phyloP scores from a whole-genome alignment of 73 alveolate species.

The Tetrahymena borealis region DNA sequence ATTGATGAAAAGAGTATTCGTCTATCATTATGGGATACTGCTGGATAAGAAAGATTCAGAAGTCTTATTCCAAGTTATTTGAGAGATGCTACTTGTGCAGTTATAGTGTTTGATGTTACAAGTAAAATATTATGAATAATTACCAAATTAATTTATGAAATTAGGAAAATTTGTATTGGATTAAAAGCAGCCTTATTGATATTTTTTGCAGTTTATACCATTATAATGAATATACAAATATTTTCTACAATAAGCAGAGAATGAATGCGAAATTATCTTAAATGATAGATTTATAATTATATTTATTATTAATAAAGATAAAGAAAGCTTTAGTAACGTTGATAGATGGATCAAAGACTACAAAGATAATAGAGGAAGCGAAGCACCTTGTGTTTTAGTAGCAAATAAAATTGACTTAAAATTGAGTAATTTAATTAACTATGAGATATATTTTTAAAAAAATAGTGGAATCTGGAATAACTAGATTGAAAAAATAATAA shows the following conservation, averaged over 20 bases:
- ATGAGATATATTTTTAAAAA: not conserved
- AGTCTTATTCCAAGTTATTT: constrained; percentile 44
- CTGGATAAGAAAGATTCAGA: constrained; percentile 51
- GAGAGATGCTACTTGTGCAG: constrained; percentile 26
- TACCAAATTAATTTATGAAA: too few relatives aligned
- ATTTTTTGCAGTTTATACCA: too few relatives aligned
- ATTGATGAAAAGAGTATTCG: constrained; percentile 49
- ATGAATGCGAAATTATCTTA: not conserved
- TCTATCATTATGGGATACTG: constrained; percentile 48
- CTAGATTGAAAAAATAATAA: not conserved
- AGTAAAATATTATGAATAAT: not conserved
- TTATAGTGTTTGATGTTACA: not conserved
- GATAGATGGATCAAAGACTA: not conserved
- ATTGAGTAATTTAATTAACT: not conserved
- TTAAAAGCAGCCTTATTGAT: too few relatives aligned
- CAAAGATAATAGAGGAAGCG: not conserved
- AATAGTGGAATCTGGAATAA: not conserved
- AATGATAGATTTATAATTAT: not conserved
- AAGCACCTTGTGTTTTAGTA: not conserved
- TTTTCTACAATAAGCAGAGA: too few relatives aligned
- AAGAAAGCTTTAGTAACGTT: not conserved
- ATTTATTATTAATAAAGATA: not conserved
- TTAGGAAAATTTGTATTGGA: too few relatives aligned
- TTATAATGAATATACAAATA: too few relatives aligned
- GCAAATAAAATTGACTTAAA: not conserved